phyloP scores from a whole-genome alignment of 495 filamentous ascomycete genomes.

The Penicillium waksmanii region DNA sequence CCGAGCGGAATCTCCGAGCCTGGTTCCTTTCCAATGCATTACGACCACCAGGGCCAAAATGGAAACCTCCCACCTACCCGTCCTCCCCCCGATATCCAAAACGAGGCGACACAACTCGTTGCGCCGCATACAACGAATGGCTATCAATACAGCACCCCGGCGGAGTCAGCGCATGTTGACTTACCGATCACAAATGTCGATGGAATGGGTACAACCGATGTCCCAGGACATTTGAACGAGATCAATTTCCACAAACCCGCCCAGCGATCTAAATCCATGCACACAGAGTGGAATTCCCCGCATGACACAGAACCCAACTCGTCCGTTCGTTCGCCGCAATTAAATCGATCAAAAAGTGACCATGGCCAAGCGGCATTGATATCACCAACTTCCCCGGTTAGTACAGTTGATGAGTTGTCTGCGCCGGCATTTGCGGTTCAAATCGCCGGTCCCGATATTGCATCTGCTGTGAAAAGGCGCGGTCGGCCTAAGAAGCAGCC shows the following conservation, averaged over 20 bases:
- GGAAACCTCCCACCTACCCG: conserved; percentile 6
- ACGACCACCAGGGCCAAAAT: conserved; percentile 5
- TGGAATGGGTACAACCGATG: conserved; percentile 8
- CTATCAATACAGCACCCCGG: conserved; percentile 19
- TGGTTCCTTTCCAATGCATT: conserved; percentile 22
- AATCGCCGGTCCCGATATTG: conserved; percentile 18
- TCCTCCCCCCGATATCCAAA: not conserved
- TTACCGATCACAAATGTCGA: conserved; percentile 1
- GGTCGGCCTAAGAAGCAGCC: conserved; percentile 40
- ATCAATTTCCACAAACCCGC: conserved; percentile 19
- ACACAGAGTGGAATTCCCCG: conserved; percentile 34
- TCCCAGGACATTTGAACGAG: conserved; percentile 9
- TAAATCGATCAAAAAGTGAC: conserved; percentile 33
- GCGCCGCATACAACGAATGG: conserved; percentile 2
- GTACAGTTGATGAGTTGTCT: conserved; percentile 37
- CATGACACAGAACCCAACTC: conserved; percentile 50
- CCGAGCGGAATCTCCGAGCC: conserved; percentile 25
- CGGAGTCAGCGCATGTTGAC: conserved; percentile 9
- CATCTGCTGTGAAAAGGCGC: conserved; percentile 30
- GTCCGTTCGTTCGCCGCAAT: conserved; percentile 31
- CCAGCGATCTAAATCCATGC: conserved; percentile 33
- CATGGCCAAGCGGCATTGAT: conserved; percentile 14
- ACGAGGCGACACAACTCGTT: conserved; percentile 18
- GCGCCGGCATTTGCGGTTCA: conserved; percentile 24
- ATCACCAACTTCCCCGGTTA: conserved; percentile 24